phyloP scores from a whole-genome alignment of 1,284 basidiomycete genomes.

The Golubevia pallescens region DNA sequence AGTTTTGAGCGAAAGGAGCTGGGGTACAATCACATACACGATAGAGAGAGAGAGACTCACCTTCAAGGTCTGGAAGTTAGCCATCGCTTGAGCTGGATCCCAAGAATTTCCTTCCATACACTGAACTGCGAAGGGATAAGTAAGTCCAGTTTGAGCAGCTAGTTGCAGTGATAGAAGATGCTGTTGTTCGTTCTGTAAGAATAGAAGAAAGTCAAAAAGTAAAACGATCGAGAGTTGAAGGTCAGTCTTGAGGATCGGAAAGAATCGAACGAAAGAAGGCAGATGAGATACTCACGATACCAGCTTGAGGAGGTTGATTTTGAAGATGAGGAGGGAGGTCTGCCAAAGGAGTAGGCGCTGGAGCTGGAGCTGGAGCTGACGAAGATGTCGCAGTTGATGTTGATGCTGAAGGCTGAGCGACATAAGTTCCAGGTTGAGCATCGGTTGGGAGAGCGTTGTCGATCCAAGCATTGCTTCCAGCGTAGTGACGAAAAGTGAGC shows the following conservation, averaged over 20 bases:
- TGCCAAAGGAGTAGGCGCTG: too few species aligned
- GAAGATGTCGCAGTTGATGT: slow-evolving; percentile 3
- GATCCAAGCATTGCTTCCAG: slow-evolving; percentile 75
- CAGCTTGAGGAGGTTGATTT: slow-evolving; percentile 11
- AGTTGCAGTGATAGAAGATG: slow-evolving; percentile 61
- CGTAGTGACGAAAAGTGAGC: slow-evolving; percentile 81
- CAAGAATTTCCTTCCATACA: slow-evolving; percentile 65
- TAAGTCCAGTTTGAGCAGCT: slow-evolving; percentile 57
- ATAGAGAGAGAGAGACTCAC: too few species aligned
- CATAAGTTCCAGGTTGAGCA: slow-evolving; percentile 6
- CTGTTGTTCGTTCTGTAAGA: slow-evolving; percentile 51
- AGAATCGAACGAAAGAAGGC: not conserved
- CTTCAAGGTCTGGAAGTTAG: slow-evolving; percentile 60
- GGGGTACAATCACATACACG: too few species aligned
- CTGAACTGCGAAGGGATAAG: slow-evolving; percentile 63
- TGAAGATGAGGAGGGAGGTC: slow-evolving; percentile 33
- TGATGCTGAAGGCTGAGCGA: slow-evolving; percentile 1
- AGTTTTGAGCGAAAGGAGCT: too few species aligned
- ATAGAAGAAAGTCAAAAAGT: not conserved
- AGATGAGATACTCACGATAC: slow-evolving; percentile 8
- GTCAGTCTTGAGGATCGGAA: not conserved
- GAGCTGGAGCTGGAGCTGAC: not conserved
- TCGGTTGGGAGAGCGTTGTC: slow-evolving; percentile 15
- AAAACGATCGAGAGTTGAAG: not conserved
- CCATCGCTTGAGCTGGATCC: slow-evolving; percentile 55